Conservation (phyloP, 176 grass and related monocot genomes). For the Pontederia paniculata region DNA sequence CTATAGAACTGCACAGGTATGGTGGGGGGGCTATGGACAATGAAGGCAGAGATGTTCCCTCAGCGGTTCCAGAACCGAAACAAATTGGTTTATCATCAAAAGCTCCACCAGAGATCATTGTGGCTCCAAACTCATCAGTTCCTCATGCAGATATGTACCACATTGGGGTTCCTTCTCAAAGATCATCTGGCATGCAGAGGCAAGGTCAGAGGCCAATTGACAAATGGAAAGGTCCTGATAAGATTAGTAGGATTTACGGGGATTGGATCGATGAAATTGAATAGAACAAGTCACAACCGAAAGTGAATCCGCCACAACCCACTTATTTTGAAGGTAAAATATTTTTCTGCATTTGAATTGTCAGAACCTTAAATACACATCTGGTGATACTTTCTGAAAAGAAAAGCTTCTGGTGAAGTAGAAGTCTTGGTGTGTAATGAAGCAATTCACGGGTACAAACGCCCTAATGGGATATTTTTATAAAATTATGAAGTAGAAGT, state of each 20-base stretch:
- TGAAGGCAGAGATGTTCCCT: constrained; percentile 40
- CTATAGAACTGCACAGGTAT: constrained; percentile 86
- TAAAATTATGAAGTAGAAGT: no score
- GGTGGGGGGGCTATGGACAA: constrained; percentile 61
- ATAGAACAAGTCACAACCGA: constrained; percentile 28
- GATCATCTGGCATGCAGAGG: constrained; percentile 6
- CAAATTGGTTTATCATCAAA: constrained; percentile 4
- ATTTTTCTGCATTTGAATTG: no score
- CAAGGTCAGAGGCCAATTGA: constrained; percentile 69
- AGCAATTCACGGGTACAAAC: no score
- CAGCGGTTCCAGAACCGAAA: constrained; percentile 35
- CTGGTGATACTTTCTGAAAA: no score
- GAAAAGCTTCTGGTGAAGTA: no score
- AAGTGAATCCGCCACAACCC: no score
- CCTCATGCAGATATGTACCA: constrained; percentile 15
- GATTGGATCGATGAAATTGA: constrained; percentile 59
- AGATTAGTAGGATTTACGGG: constrained; percentile 35
- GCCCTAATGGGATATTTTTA: no score
- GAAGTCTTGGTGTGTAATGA: no score
- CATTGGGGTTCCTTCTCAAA: constrained; percentile 11
- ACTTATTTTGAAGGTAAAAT: no score
- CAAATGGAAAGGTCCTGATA: constrained; percentile 95
- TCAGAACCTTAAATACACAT: no score
- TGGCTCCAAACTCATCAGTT: background rate
- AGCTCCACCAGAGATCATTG: constrained; percentile 1